Percentiles rank a stretch among this genome's conserved stretches.
These are phyloP conservation scores for Saturnispora bothae DNA, from an alignment of 805 yeast genomes.

Conservation along the genomic window DNA sequence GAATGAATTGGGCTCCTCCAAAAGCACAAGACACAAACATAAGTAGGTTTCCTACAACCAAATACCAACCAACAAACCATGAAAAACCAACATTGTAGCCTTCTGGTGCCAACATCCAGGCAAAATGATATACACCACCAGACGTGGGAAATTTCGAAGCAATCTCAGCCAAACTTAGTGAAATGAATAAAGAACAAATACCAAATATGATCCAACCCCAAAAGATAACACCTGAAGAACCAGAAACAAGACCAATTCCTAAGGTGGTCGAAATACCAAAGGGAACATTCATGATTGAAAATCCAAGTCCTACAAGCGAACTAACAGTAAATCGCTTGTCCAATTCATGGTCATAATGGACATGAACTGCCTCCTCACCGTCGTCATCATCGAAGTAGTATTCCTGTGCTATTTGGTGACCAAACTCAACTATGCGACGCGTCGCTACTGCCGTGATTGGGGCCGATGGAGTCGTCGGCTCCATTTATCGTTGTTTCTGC, in stretches of 20 bases:
- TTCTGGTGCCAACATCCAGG: constrained; percentile 56
- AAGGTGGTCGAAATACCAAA: constrained; percentile 67
- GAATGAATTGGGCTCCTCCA: constrained; percentile 65
- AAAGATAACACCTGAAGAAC: constrained; percentile 65
- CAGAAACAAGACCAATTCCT: constrained; percentile 62
- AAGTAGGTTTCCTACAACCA: constrained; percentile 67
- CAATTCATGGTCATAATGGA: constrained; percentile 63
- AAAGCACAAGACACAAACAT: constrained; percentile 65
- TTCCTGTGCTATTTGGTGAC: constrained; percentile 25
- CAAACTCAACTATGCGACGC: constrained; percentile 7
- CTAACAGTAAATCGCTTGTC: constrained; percentile 57
- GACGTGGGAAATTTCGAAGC: constrained; percentile 70
- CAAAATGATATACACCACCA: constrained; percentile 67
- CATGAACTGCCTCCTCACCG: constrained; percentile 54
- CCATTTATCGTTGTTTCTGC: too few relatives aligned
- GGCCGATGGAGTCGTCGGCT: too few relatives aligned
- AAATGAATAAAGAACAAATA: constrained; percentile 51
- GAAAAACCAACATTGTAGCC: constrained; percentile 47
- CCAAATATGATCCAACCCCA: constrained; percentile 68
- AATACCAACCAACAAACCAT: constrained; percentile 74
- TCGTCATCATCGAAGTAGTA: constrained; percentile 34
- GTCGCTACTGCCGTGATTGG: neutral
- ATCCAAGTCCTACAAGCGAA: constrained; percentile 69
- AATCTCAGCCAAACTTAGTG: constrained; percentile 67
- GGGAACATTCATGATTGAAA: constrained; percentile 75